phyloP scores from a whole-genome alignment of 805 yeast genomes.

The Ogataea sp. region DNA sequence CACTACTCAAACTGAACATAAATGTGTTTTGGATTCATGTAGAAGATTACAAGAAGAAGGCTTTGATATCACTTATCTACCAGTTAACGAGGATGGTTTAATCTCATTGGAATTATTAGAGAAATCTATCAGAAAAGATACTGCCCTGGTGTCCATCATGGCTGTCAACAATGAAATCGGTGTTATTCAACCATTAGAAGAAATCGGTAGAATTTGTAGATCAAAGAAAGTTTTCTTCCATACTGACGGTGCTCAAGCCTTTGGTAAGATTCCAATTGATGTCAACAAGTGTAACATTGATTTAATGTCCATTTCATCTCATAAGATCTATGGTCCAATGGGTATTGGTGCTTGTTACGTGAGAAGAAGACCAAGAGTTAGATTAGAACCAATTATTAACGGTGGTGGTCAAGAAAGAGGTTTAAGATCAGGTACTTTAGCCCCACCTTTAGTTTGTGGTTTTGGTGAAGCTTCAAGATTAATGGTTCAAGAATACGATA shows the following conservation, averaged over 20 bases:
- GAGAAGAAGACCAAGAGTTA: constrained; percentile 96
- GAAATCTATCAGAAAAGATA: constrained; percentile 81
- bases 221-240: constrained; percentile 90
- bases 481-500: constrained; percentile 62
- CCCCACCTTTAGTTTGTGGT: constrained; percentile 94
- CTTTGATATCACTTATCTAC: constrained; percentile 88
- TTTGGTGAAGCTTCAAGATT: constrained; percentile 96
- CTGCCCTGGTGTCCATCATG: constrained; percentile 87
- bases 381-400: constrained; percentile 87
- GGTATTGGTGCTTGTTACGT: constrained; percentile 95
- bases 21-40: constrained; percentile 96
- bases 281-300: constrained; percentile 93
- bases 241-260: constrained; percentile 96
- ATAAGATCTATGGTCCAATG: constrained; percentile 96
- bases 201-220: constrained; percentile 84
- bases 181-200: constrained; percentile 91
- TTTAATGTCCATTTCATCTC: constrained; percentile 87
- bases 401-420: constrained; percentile 99
- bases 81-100: constrained; percentile 76
- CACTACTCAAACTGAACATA: constrained; percentile 96
- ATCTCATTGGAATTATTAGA: constrained; percentile 71
- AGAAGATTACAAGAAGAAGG: constrained; percentile 95
- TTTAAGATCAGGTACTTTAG: constrained; percentile 89
- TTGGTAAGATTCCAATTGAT: constrained; percentile 87
- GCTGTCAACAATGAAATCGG: constrained; percentile 98